Base-by-base conservation (phyloP, 2,329 filamentous ascomycete species). In the Stagonosporopsis cucurbitacearum region DNA sequence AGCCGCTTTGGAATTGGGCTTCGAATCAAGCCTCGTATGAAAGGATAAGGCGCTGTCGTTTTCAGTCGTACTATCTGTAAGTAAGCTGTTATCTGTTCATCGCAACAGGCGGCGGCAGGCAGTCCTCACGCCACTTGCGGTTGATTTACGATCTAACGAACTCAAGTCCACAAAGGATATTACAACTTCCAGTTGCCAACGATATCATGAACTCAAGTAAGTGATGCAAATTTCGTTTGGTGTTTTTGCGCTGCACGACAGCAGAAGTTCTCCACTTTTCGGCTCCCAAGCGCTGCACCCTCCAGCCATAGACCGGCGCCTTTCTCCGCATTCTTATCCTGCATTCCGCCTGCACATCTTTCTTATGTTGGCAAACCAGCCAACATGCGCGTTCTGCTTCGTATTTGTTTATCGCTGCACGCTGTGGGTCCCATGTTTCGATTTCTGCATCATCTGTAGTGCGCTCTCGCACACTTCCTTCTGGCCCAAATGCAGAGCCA, bases 181-280 rank as follows among this genome's bases (percentile, higher is more conserved):
- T 36, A n/a, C n/a, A 15, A 33, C 33, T 28, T 13, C 11, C 28
- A 17, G 30, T 43, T 47, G 54, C 51, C 58, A 48, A 64, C 64
- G 60, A 65, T 32, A 66, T 68, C 44, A 76, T 77, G 74, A 72
- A 75, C 58, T 63, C 67, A 71, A 67, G 74, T 77, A 74, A 74
- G 74, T 74, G 15, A 20, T 35, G 41, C 8, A 15, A 23, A 39
- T 50, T 50, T 41, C 41, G n/a, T 48, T 64, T 60, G 58, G 53
- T 61, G 58, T 62, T 54, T 57, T 62, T 67, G 59, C 67, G 63
- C 61, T 53, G 58, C 60, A 55, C 64, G 51, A 63, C 44, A 63
- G 64, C 65, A 64, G 59, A 64, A 64, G 65, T 58, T 60, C 60
- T 65, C 63, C 54, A 54, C 52, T 59, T 50, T 57, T 60, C 62